phyloP scores from a whole-genome alignment of 2,329 filamentous ascomycete species.

The Talaromyces atroroseus region DNA sequence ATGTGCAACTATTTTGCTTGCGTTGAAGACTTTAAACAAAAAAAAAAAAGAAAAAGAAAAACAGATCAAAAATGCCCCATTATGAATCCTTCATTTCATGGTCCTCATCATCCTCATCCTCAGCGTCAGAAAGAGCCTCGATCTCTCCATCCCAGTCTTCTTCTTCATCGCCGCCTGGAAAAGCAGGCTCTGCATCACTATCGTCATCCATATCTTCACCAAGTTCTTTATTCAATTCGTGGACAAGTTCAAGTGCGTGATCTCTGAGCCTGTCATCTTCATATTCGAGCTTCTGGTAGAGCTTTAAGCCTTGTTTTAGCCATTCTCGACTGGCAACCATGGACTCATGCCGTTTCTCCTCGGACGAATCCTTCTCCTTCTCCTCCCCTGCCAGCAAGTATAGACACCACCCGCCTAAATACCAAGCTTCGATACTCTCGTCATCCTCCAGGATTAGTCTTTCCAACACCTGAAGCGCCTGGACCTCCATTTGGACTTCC shows the following conservation, averaged over 20 bases:
- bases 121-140: slow-evolving; percentile 47
- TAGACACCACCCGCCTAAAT: slow-evolving; percentile 90
- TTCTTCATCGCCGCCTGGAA: slow-evolving; percentile 36
- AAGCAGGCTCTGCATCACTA: slow-evolving; percentile 52
- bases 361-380: slow-evolving; percentile 35
- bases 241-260: slow-evolving; percentile 40
- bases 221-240: slow-evolving; percentile 58
- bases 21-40: slow-evolving; percentile 6
- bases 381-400: slow-evolving; percentile 58
- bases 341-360: slow-evolving; percentile 54
- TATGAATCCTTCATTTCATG: slow-evolving; percentile 51
- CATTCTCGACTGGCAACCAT: slow-evolving; percentile 75
- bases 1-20: background rate
- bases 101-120: slow-evolving; percentile 35
- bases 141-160: slow-evolving; percentile 51
- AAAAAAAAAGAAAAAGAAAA: slow-evolving; percentile 13
- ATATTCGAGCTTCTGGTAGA: slow-evolving; percentile 76
- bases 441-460: slow-evolving; percentile 83
- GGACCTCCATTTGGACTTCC: slow-evolving; percentile 79
- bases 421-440: slow-evolving; percentile 92
- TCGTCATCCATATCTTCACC: slow-evolving; percentile 55
- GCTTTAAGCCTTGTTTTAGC: slow-evolving; percentile 71
- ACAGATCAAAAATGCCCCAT: background rate
- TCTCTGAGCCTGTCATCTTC: slow-evolving; percentile 47
- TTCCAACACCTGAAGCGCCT: slow-evolving; percentile 80